phyloP scores from a whole-genome alignment of 805 yeast genomes.

The Candida maesae region DNA sequence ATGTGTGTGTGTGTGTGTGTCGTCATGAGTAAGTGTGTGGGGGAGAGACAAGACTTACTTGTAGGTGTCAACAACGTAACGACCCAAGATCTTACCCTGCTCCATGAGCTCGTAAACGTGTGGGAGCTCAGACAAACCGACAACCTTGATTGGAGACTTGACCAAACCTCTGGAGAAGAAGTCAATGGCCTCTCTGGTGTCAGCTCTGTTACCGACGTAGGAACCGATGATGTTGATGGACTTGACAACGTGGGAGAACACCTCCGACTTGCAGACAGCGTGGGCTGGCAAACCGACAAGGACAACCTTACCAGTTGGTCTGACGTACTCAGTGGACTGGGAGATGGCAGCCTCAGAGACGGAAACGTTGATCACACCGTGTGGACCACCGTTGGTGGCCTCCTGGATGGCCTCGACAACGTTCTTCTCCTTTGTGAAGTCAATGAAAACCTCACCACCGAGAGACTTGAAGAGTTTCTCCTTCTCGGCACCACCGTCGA shows the following conservation, averaged over 20 bases:
- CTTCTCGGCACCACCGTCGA: slow-evolving; percentile 75
- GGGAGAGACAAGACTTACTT: too few species aligned
- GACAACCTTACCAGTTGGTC: slow-evolving; percentile 58
- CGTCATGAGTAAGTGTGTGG: too few species aligned
- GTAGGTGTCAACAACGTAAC: slow-evolving; percentile 41
- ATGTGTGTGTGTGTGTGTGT: too few species aligned
- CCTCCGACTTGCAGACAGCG: slow-evolving; percentile 48
- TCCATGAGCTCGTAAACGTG: slow-evolving; percentile 74
- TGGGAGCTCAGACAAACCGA: slow-evolving; percentile 70
- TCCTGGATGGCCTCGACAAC: slow-evolving; percentile 43
- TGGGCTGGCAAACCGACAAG: slow-evolving; percentile 62
- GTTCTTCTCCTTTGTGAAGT: slow-evolving; percentile 50
- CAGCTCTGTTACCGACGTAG: slow-evolving; percentile 86
- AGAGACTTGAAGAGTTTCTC: slow-evolving; percentile 47
- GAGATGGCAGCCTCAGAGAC: slow-evolving; percentile 52
- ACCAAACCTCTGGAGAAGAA: slow-evolving; percentile 71
- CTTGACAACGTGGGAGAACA: slow-evolving; percentile 52
- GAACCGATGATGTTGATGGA: slow-evolving; percentile 63
- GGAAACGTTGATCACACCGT: slow-evolving; percentile 41
- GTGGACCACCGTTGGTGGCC: slow-evolving; percentile 64
- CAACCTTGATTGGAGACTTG: slow-evolving; percentile 69
- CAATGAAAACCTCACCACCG: slow-evolving; percentile 66
- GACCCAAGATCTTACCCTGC: slow-evolving; percentile 79
- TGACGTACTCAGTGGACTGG: slow-evolving; percentile 49
- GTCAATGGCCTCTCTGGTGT: slow-evolving; percentile 75